Conservation (phyloP, 2,329 filamentous ascomycete genomes). For the Fusarium setosum region DNA sequence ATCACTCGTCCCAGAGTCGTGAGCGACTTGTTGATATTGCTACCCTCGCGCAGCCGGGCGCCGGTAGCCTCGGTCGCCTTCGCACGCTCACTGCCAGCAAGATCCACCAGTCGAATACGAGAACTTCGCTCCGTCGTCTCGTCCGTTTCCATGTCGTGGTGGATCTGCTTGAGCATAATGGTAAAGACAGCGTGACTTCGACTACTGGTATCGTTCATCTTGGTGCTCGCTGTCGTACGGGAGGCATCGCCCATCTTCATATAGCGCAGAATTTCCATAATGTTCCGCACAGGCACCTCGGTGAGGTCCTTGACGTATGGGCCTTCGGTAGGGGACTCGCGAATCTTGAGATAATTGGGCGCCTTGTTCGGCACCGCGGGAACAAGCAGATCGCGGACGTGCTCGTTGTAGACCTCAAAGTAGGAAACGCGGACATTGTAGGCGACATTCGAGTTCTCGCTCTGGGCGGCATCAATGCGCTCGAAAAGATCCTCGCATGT, state of each 20-base stretch:
- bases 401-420: conserved; percentile 99
- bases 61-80: conserved; percentile 97
- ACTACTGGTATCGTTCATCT: conserved; percentile 99
- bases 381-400: conserved; percentile 92
- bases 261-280: conserved; percentile 86
- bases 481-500: conserved; percentile 97
- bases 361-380: conserved; percentile 76
- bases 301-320: conserved; percentile 98
- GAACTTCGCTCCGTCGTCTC: conserved; percentile 96
- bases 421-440: conserved; percentile 98
- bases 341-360: conserved; percentile 95
- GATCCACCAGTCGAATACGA: conserved; percentile 92
- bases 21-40: conserved; percentile 98
- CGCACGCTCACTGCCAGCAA: conserved; percentile 94
- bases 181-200: conserved; percentile 98
- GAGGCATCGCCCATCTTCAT: conserved; percentile 92
- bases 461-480: conserved; percentile 81
- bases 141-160: conserved; percentile 96
- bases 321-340: conserved; percentile 93
- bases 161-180: conserved; percentile 97
- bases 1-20: conserved; percentile 97
- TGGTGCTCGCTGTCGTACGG: conserved; percentile 90
- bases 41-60: conserved; percentile 88
- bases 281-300: conserved; percentile 89
- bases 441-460: conserved; percentile 89